Evolutionary conservation across 2,329 filamentous ascomycete genomes (phyloP).

Genomic region (Fusarium sp.): DNA sequence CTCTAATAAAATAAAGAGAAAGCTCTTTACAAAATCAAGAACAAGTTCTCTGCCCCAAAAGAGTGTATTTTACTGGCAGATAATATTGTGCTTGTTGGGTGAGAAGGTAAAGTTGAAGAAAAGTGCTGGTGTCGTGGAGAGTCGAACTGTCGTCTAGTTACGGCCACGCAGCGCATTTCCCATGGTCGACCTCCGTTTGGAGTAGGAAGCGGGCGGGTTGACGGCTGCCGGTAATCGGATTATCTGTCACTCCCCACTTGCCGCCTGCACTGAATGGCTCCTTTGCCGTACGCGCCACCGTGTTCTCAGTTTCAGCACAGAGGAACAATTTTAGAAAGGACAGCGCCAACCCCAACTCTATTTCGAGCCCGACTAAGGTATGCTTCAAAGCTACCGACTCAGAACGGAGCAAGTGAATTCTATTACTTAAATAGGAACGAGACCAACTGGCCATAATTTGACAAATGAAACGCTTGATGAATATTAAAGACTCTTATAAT

Average conservation of each 20-base stretch:
- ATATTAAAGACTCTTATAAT: constrained; percentile 3
- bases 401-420: background rate
- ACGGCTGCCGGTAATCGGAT: constrained; percentile 45
- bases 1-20: constrained; percentile 5
- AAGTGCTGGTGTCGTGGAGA: background rate
- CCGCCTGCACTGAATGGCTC: constrained; percentile 28
- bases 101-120: constrained; percentile 9
- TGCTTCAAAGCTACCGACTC: too few species aligned
- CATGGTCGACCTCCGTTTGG: background rate
- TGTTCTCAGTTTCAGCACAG: constrained; percentile 45
- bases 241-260: constrained; percentile 46
- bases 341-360: constrained; percentile 10
- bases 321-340: constrained; percentile 24
- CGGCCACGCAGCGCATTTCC: constrained; percentile 44
- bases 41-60: constrained; percentile 24
- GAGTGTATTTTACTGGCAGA: constrained; percentile 26
- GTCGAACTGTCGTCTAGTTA: constrained; percentile 41
- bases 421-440: background rate
- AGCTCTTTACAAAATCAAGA: constrained; percentile 6
- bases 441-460: background rate
- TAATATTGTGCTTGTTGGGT: constrained; percentile 4
- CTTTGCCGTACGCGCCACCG: constrained; percentile 46
- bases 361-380: background rate
- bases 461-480: constrained; percentile 17
- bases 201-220: constrained; percentile 13